Percentiles rank a stretch among this genome's conserved stretches.
These are phyloP conservation scores for Sonneratia alba DNA, from an alignment of 345 rosid genomes.

Conservation along the genomic window DNA sequence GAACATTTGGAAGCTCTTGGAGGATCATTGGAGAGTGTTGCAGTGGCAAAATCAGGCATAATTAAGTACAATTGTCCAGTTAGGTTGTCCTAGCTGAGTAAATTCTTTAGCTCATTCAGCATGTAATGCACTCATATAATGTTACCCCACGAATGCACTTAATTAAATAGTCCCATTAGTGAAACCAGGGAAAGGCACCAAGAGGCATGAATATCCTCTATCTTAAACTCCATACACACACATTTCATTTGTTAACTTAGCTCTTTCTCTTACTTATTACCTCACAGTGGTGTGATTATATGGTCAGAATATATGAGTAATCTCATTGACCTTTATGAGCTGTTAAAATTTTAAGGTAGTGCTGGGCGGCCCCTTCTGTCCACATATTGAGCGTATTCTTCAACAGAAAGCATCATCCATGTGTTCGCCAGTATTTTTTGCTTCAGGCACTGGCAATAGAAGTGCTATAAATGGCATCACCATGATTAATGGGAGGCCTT, in stretches of 20 bases:
- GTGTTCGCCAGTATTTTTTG: constrained; percentile 48
- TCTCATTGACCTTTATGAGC: not conserved
- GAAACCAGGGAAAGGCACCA: not conserved
- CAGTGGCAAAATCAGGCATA: constrained; percentile 82
- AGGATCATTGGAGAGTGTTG: constrained; percentile 80
- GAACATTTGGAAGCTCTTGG: constrained; percentile 84
- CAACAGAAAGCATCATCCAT: constrained; percentile 47
- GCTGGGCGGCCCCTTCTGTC: constrained; percentile 85
- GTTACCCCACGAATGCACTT: not conserved
- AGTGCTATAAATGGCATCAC: constrained; percentile 40
- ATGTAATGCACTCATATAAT: not conserved
- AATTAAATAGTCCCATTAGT: not conserved
- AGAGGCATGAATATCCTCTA: not conserved
- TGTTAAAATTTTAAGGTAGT: constrained; percentile 34
- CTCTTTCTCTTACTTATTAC: not conserved
- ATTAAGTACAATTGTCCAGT: constrained; percentile 67
- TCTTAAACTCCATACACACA: not conserved
- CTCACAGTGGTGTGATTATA: not conserved
- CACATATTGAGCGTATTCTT: constrained; percentile 56
- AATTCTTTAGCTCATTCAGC: not conserved
- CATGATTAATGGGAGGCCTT: constrained; percentile 33
- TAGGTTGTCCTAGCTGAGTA: constrained; percentile 10
- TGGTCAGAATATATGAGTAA: not conserved
- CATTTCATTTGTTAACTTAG: not conserved
- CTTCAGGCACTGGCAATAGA: constrained; percentile 43